Evolutionary conservation across 768 basidiomycete genomes (phyloP), one percentile per base, ranked within the genome.

Genomic region (Hygrophoropsis aurantiaca): DNA sequence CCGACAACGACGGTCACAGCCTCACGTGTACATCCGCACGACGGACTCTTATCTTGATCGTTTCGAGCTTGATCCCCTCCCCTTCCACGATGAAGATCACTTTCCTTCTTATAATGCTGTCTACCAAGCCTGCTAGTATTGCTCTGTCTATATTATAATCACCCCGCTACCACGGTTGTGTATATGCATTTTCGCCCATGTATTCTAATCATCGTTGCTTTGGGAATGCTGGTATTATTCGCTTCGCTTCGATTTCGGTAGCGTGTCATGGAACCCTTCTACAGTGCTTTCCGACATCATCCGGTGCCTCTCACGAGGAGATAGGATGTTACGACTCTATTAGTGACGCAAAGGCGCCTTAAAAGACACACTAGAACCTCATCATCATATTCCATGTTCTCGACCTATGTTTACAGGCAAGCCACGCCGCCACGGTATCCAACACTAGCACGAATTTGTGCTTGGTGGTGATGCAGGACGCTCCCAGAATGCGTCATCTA

Each of bases 31-130:
- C 66, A 74, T 81, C 64, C 77, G 79, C 58, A 70, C 73, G 71
- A 80, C 70, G 30, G 70, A 81, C 66, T 73, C 77, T 35, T 81
- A 76, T 57, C 80, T 83, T 67, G 78, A 79, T 59, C 75, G 75
- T 30, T 85, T 84, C 53, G 82, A 85, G 65, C 69, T 84, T 62
- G 85, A 87, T 57, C 80, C 85, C 30, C 78, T 86, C 47, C 85
- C 87, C 38, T 87, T 85, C 59, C 75, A 81, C 56, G 71, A 77
- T 57, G 73, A 74, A 64, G 71, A 74, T 59, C 57, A 57, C 57
- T 63, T 68, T 64, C 71, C 53, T 55, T 66, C 75, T 55, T 76
- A 78, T 75, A 74, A 77, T 76, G 62, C 66, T 60, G 56, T 69
- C 64, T 80, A 80, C 67, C 75, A 78, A 71, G 80, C 83, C 67